Evolutionary conservation across 495 filamentous ascomycete genomes (phyloP).

Genomic region (Lindgomyces ingoldianus): DNA sequence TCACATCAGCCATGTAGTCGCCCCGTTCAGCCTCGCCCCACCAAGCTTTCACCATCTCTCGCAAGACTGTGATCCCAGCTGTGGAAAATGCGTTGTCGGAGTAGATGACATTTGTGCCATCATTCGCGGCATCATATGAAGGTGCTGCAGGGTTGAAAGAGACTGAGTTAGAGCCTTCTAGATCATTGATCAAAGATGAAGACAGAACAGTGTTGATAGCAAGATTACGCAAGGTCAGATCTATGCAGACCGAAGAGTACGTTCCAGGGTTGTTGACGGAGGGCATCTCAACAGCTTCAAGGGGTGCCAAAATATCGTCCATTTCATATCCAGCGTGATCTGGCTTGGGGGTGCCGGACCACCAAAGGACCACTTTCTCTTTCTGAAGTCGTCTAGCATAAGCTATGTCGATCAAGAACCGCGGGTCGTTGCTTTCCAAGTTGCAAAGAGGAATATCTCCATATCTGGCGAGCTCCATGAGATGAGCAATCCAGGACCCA

Average conservation of each 20-base stretch:
- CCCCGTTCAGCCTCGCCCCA: constrained; percentile 93
- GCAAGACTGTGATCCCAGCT: constrained; percentile 81
- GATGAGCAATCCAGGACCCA: constrained; percentile 86
- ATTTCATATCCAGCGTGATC: constrained; percentile 96
- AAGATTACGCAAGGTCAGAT: constrained; percentile 88
- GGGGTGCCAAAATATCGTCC: constrained; percentile 78
- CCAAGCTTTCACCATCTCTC: constrained; percentile 99
- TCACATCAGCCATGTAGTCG: constrained; percentile 91
- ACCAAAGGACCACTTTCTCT: constrained; percentile 97
- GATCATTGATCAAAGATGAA: constrained; percentile 95
- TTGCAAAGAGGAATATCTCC: constrained; percentile 95
- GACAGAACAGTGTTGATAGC: constrained; percentile 98
- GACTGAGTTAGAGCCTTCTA: constrained; percentile 81
- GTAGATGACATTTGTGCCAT: constrained; percentile 68
- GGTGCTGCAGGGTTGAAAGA: constrained; percentile 76
- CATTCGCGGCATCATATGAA: constrained; percentile 57
- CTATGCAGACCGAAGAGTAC: constrained; percentile 95
- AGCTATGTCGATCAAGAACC: constrained; percentile 91
- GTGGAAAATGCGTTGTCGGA: constrained; percentile 92
- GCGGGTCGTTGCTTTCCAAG: constrained; percentile 87
- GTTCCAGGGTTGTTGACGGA: constrained; percentile 88
- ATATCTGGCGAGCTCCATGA: constrained; percentile 83
- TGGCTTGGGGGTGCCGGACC: constrained; percentile 80
- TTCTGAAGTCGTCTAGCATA: constrained; percentile 88
- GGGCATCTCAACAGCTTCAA: constrained; percentile 94